Evolutionary conservation across 2,329 filamentous ascomycete species (phyloP).

Genomic region (Venturia oleaginea): DNA sequence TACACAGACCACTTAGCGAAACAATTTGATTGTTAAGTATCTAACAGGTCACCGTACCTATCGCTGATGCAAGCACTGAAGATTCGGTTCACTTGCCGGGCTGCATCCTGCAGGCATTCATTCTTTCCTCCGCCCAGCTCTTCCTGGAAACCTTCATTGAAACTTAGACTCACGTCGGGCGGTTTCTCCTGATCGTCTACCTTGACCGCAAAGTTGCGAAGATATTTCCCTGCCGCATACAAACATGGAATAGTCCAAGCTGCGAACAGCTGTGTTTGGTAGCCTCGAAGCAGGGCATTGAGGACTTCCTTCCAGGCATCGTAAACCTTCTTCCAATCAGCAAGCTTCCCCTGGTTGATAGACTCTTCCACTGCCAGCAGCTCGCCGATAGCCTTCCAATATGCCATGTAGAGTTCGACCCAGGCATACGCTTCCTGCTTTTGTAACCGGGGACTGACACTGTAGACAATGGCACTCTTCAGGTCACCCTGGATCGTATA

Average conservation of each 20-base stretch:
- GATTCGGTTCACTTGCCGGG: slow-evolving; percentile 81
- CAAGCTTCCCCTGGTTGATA: slow-evolving; percentile 33
- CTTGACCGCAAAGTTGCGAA: slow-evolving; percentile 81
- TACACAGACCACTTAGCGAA: slow-evolving; percentile 27
- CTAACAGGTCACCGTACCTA: slow-evolving; percentile 48
- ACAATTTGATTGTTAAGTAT: slow-evolving; percentile 2
- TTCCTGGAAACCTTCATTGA: slow-evolving; percentile 56
- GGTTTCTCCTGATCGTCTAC: slow-evolving; percentile 64
- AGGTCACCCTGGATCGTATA: slow-evolving; percentile 60
- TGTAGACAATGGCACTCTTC: slow-evolving; percentile 59
- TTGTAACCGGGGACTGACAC: slow-evolving; percentile 45
- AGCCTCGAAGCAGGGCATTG: slow-evolving; percentile 68
- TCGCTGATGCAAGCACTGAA: slow-evolving; percentile 87
- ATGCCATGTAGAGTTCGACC: slow-evolving; percentile 73
- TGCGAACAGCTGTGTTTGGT: slow-evolving; percentile 65
- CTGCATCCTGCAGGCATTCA: slow-evolving; percentile 81
- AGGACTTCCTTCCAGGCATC: slow-evolving; percentile 81
- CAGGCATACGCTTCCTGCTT: slow-evolving; percentile 68
- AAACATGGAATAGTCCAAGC: slow-evolving; percentile 90
- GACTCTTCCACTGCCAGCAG: slow-evolving; percentile 58
- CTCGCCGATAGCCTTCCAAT: slow-evolving; percentile 74
- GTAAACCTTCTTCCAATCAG: slow-evolving; percentile 77
- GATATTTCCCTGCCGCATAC: slow-evolving; percentile 77
- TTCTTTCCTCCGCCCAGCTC: slow-evolving; percentile 76
- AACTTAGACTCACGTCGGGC: slow-evolving; percentile 36